Percentiles rank a stretch among this genome's conserved stretches.
phyloP scores from a whole-genome alignment of 2,329 filamentous ascomycete genomes.

The Penicillium sp. region DNA sequence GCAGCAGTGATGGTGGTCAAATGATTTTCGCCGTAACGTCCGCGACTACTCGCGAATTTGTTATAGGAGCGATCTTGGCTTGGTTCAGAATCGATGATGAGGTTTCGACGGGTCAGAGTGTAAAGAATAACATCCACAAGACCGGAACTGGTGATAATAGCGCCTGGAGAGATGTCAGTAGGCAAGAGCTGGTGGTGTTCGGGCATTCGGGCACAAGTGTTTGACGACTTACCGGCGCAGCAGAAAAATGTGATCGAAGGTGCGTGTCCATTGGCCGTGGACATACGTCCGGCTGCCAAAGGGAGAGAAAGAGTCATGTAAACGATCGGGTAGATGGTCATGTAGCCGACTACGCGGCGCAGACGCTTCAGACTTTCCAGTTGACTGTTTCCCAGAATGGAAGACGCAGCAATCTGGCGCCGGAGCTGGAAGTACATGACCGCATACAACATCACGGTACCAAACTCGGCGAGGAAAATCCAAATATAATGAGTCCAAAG shows the following conservation, averaged over 20 bases:
- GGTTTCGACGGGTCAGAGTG: conserved; percentile 51
- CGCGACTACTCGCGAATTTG: conserved; percentile 25
- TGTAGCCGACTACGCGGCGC: conserved; percentile 42
- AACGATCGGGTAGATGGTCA: conserved; percentile 43
- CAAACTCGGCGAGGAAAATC: conserved; percentile 49
- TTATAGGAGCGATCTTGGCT: conserved; percentile 33
- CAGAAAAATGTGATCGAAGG: conserved; percentile 43
- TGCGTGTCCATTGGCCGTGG: conserved; percentile 29
- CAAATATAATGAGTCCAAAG: conserved; percentile 49
- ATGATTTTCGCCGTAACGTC: conserved; percentile 26
- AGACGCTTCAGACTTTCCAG: conserved; percentile 35
- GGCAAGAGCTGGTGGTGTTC: not conserved
- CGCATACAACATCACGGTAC: conserved; percentile 44
- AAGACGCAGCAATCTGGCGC: conserved; percentile 37
- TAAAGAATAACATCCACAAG: conserved; percentile 56
- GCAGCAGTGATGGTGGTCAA: conserved; percentile 27
- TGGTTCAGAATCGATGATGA: conserved; percentile 48
- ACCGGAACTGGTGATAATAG: conserved; percentile 54
- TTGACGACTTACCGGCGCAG: conserved; percentile 35
- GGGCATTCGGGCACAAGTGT: not conserved
- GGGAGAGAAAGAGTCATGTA: conserved; percentile 62
- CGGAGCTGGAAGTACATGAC: conserved; percentile 46
- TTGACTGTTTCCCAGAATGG: conserved; percentile 32
- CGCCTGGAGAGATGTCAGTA: conserved; percentile 23
- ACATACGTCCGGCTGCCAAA: conserved; percentile 47